These are phyloP conservation scores for Nothophoma quercina DNA, from an alignment of 2,329 filamentous ascomycete species.

Conservation along the genomic window DNA sequence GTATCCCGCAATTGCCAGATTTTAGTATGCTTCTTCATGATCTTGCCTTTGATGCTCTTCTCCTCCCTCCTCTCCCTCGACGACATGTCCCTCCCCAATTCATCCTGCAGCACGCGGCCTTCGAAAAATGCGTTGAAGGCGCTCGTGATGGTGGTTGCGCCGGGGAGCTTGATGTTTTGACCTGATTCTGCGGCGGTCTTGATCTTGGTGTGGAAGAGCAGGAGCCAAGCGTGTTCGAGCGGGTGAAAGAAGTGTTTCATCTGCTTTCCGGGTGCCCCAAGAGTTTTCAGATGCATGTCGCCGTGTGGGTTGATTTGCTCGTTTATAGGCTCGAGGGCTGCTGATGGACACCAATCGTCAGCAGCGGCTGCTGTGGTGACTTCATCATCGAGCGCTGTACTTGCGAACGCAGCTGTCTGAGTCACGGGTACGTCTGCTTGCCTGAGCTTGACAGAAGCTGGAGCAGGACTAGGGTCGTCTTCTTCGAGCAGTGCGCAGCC, in stretches of 20 bases:
- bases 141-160: neutral
- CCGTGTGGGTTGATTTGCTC: too few species aligned
- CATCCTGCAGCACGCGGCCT: too few species aligned
- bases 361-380: too few species aligned
- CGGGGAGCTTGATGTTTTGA: conserved; percentile 5
- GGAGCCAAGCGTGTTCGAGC: conserved; percentile 25
- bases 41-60: neutral
- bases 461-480: too few species aligned
- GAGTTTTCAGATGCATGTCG: neutral
- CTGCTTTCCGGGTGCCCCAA: neutral
- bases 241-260: conserved; percentile 3
- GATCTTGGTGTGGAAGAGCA: conserved; percentile 21
- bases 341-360: too few species aligned
- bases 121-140: too few species aligned
- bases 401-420: too few species aligned
- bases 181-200: conserved; percentile 8
- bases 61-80: too few species aligned
- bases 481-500: neutral
- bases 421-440: too few species aligned
- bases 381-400: neutral
- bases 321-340: too few species aligned
- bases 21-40: neutral
- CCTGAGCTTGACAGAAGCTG: too few species aligned
- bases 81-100: too few species aligned
- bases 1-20: neutral